These are phyloP conservation scores for Gastrolobium bilobum DNA, from an alignment of 306 rosid species.

Conservation along the genomic window DNA sequence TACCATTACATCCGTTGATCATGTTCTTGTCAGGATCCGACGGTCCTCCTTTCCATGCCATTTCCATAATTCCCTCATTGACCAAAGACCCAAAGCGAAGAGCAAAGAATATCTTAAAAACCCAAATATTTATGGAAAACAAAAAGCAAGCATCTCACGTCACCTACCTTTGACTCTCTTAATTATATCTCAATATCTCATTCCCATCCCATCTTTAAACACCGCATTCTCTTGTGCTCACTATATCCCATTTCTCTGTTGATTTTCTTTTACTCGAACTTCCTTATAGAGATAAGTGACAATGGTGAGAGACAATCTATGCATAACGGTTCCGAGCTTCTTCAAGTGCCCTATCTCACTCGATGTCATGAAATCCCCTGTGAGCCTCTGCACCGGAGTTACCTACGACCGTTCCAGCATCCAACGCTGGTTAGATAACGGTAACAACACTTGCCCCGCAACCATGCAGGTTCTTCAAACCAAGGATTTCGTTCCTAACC, in stretches of 20 bases:
- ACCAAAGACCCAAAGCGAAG: slow-evolving; percentile 55
- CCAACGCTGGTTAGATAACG: slow-evolving; percentile 81
- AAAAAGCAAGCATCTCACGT: slow-evolving; percentile 56
- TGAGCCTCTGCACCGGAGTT: slow-evolving; percentile 86
- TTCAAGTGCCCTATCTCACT: slow-evolving; percentile 85
- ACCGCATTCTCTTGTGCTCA: slow-evolving; percentile 48
- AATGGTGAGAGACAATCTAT: slow-evolving; percentile 70
- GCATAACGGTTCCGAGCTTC: slow-evolving; percentile 70
- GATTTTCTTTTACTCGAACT: slow-evolving; percentile 6
- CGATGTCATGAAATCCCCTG: slow-evolving; percentile 90
- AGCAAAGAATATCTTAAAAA: slow-evolving; percentile 33
- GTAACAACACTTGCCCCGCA: slow-evolving; percentile 82
- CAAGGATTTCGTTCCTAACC: slow-evolving; percentile 74
- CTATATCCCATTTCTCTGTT: slow-evolving; percentile 32
- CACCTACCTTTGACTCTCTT: slow-evolving; percentile 80
- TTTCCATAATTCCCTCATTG: slow-evolving; percentile 49
- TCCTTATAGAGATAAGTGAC: too few relatives aligned
- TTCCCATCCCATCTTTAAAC: slow-evolving; percentile 60
- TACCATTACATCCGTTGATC: slow-evolving; percentile 45
- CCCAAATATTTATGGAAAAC: background rate
- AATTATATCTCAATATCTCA: slow-evolving; percentile 20
- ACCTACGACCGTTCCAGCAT: slow-evolving; percentile 83
- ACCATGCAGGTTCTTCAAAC: slow-evolving; percentile 77
- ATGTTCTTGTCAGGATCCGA: background rate
- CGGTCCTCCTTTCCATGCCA: background rate